Evolutionary conservation across 495 filamentous ascomycete genomes (phyloP), one percentile per base, ranked within the genome.

Genomic region (Glonium stellatum): DNA sequence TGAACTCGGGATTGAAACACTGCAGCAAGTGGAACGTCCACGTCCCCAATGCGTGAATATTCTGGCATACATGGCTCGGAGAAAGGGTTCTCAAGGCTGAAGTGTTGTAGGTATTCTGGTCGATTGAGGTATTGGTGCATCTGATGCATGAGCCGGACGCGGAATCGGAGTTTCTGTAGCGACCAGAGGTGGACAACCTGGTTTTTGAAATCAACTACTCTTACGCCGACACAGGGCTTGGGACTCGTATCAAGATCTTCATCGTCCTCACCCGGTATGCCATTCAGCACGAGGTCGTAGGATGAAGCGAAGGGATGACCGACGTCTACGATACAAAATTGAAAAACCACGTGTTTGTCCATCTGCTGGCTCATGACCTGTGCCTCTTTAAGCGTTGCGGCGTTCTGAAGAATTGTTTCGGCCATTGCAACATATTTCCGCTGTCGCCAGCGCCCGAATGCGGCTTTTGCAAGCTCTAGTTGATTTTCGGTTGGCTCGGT

Each of bases 331-430:
- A 97, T 83, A 18, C 90, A 87, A 70, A 96, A 97, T 73, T 98
- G 93, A 73, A 98, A 98, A 36, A 92, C 88, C 15, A 96, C 87
- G 63, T 84, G 84, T 74, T 96, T 93, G 65, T 93, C 90, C 80
- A 98, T 88, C 62, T 91, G 90, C 59, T 96, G 90, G 74, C 95
- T 97, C 88, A 98, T 92, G 52, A 98, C 84, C 70, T 98, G 93
- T 4, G 92, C 95, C 71, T 98, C 93, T 72, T 98, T 98, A 42
- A 97, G 73, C 37, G 83, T 83, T 12, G 87, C 84, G 8, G 92
- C 92, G 72, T 95, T 83, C 64, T 95, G 89, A 23, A 98, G 72
- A 31, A 97, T 83, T 13, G 86, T 84, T 71, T 97, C 93, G n/a
- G 92, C 90, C 88, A 99, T 95, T 55, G 85, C 85, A 52, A 97